These are phyloP conservation scores for Fusarium albosuccineum DNA, from an alignment of 2,329 filamentous ascomycete genomes.

Conservation along the genomic window DNA sequence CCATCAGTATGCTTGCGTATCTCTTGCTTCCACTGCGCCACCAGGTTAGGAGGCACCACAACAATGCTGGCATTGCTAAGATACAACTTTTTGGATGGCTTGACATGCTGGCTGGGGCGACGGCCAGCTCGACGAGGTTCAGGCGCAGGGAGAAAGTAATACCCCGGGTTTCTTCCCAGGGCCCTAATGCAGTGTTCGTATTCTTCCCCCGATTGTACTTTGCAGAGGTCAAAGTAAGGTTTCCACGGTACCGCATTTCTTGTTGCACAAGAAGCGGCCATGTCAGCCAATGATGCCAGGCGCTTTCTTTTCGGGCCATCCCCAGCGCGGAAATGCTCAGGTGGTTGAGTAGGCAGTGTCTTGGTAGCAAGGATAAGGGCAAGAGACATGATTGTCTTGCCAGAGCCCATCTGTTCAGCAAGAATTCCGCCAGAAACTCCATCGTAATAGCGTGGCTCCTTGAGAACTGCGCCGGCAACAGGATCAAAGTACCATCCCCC, in stretches of 20 bases:
- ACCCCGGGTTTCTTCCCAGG: constrained; percentile 69
- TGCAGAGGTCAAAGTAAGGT: constrained; percentile 68
- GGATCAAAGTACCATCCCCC: constrained; percentile 77
- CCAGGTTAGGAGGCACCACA: constrained; percentile 84
- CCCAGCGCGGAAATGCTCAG: constrained; percentile 67
- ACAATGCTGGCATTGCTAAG: constrained; percentile 80
- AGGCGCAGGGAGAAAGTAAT: constrained; percentile 68
- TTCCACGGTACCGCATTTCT: constrained; percentile 79
- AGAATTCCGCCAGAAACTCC: constrained; percentile 80
- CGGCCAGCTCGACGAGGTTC: constrained; percentile 49
- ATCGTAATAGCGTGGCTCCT: constrained; percentile 80
- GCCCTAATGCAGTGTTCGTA: constrained; percentile 67
- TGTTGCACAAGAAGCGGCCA: constrained; percentile 79
- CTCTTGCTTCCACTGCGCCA: constrained; percentile 87
- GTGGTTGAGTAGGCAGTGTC: constrained; percentile 74
- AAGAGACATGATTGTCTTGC: constrained; percentile 91
- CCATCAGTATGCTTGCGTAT: constrained; percentile 81
- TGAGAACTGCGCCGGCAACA: constrained; percentile 71
- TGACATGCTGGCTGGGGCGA: constrained; percentile 11
- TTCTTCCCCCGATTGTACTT: constrained; percentile 60
- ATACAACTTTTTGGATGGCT: constrained; percentile 63
- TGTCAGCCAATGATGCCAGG: constrained; percentile 76
- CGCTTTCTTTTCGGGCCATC: constrained; percentile 55
- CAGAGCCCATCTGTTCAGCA: constrained; percentile 84
- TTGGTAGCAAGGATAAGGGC: constrained; percentile 81